A percentile compares a stretch with the other conserved stretches of the same genome.
phyloP scores from a whole-genome alignment of 2,329 filamentous ascomycete genomes.

The Phyllosticta citriasiana region DNA sequence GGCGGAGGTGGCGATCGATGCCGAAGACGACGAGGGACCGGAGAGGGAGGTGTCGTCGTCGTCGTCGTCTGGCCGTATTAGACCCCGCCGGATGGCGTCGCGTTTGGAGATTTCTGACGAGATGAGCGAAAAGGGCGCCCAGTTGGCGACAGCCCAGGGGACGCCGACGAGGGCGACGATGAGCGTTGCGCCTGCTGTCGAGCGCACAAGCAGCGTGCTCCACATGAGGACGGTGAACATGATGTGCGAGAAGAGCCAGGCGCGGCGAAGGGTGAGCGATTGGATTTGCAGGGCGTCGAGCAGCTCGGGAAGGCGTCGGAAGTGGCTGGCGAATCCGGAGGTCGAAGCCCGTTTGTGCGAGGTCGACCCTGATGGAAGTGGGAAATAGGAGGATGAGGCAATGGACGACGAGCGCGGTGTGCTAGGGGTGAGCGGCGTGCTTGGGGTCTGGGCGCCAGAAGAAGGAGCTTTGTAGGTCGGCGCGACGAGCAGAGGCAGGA shows the following conservation, averaged over 20 bases:
- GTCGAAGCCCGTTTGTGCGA: constrained; percentile 14
- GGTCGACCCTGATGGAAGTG: constrained; percentile 15
- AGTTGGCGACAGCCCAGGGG: constrained; percentile 85
- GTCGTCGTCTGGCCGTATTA: constrained; percentile 23
- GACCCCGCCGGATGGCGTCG: constrained; percentile 54
- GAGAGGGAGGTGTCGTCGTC: neutral
- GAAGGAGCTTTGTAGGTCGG: constrained; percentile 56
- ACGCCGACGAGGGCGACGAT: constrained; percentile 77
- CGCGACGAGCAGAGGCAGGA: constrained; percentile 76
- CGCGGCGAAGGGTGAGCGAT: constrained; percentile 74
- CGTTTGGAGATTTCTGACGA: constrained; percentile 81
- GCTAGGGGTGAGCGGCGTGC: constrained; percentile 30
- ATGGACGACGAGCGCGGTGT: constrained; percentile 16
- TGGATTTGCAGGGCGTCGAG: constrained; percentile 62
- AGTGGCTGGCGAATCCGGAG: neutral
- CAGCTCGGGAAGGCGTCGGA: constrained; percentile 15
- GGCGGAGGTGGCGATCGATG: constrained; percentile 7
- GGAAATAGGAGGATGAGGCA: constrained; percentile 14
- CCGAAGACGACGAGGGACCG: no score
- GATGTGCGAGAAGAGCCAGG: constrained; percentile 79
- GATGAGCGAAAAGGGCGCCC: constrained; percentile 94
- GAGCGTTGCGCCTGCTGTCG: constrained; percentile 60
- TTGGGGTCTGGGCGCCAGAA: constrained; percentile 26
- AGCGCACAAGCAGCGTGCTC: constrained; percentile 67
- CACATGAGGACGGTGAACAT: constrained; percentile 76